Base-by-base conservation (phyloP, 306 rosid species). In the Cicer pinnatifidum region DNA sequence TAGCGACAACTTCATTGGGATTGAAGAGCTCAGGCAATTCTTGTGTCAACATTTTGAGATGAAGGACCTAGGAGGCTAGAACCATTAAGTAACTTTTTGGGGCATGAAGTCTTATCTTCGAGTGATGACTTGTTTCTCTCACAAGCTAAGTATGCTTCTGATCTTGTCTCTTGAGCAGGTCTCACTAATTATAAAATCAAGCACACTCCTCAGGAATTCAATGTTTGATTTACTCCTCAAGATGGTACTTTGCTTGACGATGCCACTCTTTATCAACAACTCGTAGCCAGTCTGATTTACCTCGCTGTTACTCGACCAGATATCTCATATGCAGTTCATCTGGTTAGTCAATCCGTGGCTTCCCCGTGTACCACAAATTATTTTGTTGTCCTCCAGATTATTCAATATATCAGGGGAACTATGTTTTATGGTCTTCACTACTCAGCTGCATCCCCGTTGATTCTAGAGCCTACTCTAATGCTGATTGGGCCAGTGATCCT, bases 301-400 rank as follows among this genome's bases (percentile, higher is more conserved):
- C 50, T 45, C 12, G 11, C 50, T 0, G 11, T 45, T 45, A 45
- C 50, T 45, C 12, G 13, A 9, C 50, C 50, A 10, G 13, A 45
- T 45, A 45, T 45, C 50, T 45, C 50, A 8, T 45, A 45, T 45
- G 50, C 11, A 8, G 57, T 15, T 51, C 57, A 51, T 51, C 20
- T 51, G 6, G 20, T 6, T n/a, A 51, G 57, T 13, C 23, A 51
- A 51, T 51, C 7, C 57, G 7, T n/a, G 57, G 1, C 57, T 12
- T n/a, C 57, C 7, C 57, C 57, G 15, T 9, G 23, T 13, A n/a
- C 57, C 57, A 62, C 68, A 11, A 47, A 62, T n/a, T 62, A 62
- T 62, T 47, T 19, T 12, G 46, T 8, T 2, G 48, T 60, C 38
- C 15, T 60, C 11, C 45, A 45, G 15, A 60, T 60, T 38, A 16